Evolutionary conservation across 1,284 basidiomycete species (phyloP).

Genomic region (Moesziomyces antarcticus): DNA sequence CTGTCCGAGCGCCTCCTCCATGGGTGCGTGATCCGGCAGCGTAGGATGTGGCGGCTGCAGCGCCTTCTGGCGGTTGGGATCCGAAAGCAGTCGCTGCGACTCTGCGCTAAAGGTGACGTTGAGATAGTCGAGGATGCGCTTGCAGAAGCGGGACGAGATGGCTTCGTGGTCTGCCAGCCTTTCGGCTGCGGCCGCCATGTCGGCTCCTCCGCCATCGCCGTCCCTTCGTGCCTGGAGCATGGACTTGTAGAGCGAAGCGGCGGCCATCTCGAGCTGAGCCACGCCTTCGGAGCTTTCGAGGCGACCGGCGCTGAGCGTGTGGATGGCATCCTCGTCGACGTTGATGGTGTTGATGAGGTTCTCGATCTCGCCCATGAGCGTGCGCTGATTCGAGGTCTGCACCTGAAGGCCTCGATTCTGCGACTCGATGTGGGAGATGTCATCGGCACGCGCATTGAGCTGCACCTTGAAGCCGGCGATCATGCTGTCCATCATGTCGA

Average conservation of each 20-base stretch:
- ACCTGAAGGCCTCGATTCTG: slow-evolving; percentile 97
- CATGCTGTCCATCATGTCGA: slow-evolving; percentile 78
- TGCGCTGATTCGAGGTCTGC: slow-evolving; percentile 94
- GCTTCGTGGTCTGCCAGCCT: slow-evolving; percentile 87
- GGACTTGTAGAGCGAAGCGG: slow-evolving; percentile 92
- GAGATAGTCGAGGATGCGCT: slow-evolving; percentile 86
- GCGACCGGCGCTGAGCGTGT: slow-evolving; percentile 84
- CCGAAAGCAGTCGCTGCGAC: slow-evolving; percentile 41
- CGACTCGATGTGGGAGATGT: slow-evolving; percentile 93
- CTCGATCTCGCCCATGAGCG: slow-evolving; percentile 62
- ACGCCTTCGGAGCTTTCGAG: slow-evolving; percentile 82
- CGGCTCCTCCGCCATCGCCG: slow-evolving; percentile 71
- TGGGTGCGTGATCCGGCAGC: slow-evolving; percentile 51
- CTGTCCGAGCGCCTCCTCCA: slow-evolving; percentile 84
- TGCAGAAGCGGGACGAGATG: slow-evolving; percentile 89
- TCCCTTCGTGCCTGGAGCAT: slow-evolving; percentile 87
- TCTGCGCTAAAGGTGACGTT: slow-evolving; percentile 81
- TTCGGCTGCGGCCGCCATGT: slow-evolving; percentile 86
- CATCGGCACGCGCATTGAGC: slow-evolving; percentile 71
- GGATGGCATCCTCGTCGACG: slow-evolving; percentile 81
- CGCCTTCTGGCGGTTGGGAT: slow-evolving; percentile 42
- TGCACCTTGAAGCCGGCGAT: slow-evolving; percentile 63
- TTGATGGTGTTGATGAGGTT: slow-evolving; percentile 85
- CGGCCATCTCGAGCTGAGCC: slow-evolving; percentile 78
- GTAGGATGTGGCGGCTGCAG: slow-evolving; percentile 49